A percentile compares a stretch with the other conserved stretches of the same genome.
These are phyloP conservation scores for Podila minutissima DNA, from an alignment of 192 early-diverging fungal genomes.

Conservation along the genomic window DNA sequence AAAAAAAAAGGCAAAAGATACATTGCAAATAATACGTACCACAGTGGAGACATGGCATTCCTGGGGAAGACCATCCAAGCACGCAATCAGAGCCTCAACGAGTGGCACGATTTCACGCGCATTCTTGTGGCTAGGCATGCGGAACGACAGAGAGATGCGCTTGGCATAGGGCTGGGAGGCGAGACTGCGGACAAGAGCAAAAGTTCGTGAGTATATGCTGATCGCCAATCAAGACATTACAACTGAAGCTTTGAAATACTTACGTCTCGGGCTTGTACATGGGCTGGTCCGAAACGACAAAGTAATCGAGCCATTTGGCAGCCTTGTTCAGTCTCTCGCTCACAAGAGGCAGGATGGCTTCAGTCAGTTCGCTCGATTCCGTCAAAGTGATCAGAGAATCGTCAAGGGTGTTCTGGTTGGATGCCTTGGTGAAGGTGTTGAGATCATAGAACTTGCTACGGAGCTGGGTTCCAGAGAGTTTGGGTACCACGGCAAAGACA, in stretches of 20 bases:
- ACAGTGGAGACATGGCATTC: conserved; percentile 37
- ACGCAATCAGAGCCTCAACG: conserved; percentile 39
- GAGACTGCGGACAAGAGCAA: conserved; percentile 6
- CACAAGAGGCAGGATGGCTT: conserved; percentile 42
- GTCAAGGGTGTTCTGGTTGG: conserved; percentile 33
- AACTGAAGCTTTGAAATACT: neutral
- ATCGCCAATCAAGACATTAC: too few species aligned
- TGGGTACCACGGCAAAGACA: conserved; percentile 49
- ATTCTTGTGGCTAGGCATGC: conserved; percentile 27
- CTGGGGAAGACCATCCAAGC: conserved; percentile 42
- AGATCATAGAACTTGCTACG: conserved; percentile 42
- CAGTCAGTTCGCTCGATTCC: conserved; percentile 41
- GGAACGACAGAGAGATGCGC: conserved; percentile 48
- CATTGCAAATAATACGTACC: conserved; percentile 11
- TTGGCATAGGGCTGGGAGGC: conserved; percentile 35
- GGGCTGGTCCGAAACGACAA: conserved; percentile 50
- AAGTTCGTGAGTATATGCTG: neutral
- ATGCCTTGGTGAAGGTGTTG: conserved; percentile 39
- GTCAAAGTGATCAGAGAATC: conserved; percentile 33
- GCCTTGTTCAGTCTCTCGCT: conserved; percentile 30
- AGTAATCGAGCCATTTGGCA: conserved; percentile 45
- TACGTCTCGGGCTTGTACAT: conserved; percentile 32
- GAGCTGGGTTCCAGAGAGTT: conserved; percentile 21
- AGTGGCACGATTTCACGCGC: conserved; percentile 34
- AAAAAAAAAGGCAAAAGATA: neutral